These are phyloP conservation scores for Fusarium chlamydosporum DNA, from an alignment of 2,329 filamentous ascomycete genomes.

Conservation along the genomic window DNA sequence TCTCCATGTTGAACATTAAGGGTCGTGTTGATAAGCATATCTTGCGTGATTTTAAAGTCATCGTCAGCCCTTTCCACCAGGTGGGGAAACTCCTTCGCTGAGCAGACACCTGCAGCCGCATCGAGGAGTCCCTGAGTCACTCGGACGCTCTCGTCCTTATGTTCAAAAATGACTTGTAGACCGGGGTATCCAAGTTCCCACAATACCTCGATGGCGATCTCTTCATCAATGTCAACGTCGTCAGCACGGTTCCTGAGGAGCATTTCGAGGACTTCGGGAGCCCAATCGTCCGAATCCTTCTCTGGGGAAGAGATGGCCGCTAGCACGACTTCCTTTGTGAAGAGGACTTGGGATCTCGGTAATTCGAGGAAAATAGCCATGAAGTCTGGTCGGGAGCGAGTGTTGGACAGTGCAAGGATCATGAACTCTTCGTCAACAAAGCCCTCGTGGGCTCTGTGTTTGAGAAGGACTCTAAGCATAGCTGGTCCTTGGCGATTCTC, in stretches of 20 bases:
- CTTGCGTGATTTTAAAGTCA: constrained; percentile 34
- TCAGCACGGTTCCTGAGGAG: constrained; percentile 30
- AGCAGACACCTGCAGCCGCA: constrained; percentile 30
- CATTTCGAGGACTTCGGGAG: constrained; percentile 36
- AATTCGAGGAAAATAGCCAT: constrained; percentile 35
- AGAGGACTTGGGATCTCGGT: constrained; percentile 19
- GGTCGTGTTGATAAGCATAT: constrained; percentile 38
- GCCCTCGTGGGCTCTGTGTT: constrained; percentile 26
- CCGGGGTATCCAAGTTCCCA: constrained; percentile 28
- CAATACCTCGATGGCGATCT: constrained; percentile 22
- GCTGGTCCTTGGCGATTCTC: constrained; percentile 34
- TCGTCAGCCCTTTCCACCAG: constrained; percentile 26
- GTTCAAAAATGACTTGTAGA: constrained; percentile 23
- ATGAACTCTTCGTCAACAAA: constrained; percentile 28
- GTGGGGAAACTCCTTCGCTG: constrained; percentile 25
- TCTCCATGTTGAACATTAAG: constrained; percentile 26
- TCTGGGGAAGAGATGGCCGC: constrained; percentile 27
- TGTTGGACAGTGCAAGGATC: constrained; percentile 29
- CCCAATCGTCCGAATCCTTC: constrained; percentile 30
- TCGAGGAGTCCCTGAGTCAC: constrained; percentile 31
- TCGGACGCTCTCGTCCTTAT: constrained; percentile 25
- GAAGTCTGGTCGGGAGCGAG: constrained; percentile 29
- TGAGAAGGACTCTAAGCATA: constrained; percentile 35
- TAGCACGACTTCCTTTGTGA: constrained; percentile 32
- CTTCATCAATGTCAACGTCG: constrained; percentile 34